Evolutionary conservation across 805 yeast species (phyloP), one percentile per base, ranked within the genome.

Genomic region (Kazachstania bromeliacearum): DNA sequence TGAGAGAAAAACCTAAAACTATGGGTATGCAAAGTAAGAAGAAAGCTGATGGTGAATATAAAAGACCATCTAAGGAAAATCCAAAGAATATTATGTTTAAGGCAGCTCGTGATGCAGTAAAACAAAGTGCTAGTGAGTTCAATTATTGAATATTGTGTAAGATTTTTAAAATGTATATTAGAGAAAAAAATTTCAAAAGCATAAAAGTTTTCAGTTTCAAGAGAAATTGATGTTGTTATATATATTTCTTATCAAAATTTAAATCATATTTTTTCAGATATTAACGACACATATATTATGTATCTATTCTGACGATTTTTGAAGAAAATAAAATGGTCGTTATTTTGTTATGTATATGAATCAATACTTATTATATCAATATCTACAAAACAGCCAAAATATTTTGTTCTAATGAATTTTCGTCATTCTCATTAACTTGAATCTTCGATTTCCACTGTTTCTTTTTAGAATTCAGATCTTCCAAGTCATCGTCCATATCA

Each of bases 1-100:
- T 92, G 36, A 76, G 99, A 60, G 98, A 92, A 50, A 80, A 94
- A 6, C 99, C 99, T 20, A 85, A 82, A 64, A 75, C 73, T 47
- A 66, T 82, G 53, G 85, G 88, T 22, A 59, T 62, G 22, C 55
- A 46, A 30, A 42, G 49, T 36, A 34, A 53, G 30, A 52, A 49
- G 13, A 44, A 46, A 34, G 38, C 36, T 39, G 36, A 40, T 31
- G 54, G 59, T 13, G 58, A 59, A 16, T 53, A 58, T n/a, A 53
- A 53, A 9, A 68, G 66, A 46, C 59, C 64, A 39, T 66, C 64
- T 52, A 77, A 76, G 50, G 83, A 78, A 52, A 80, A 78, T 55
- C 76, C 83, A 1, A 75, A 74, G 55, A 76, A 75, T 51, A 78
- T 75, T 55, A 73, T 85, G 87, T 67, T 81, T 50, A 67, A 85